These are phyloP conservation scores for Aspergillus costaricaensis DNA, from an alignment of 2,329 filamentous ascomycete species.

Conservation along the genomic window DNA sequence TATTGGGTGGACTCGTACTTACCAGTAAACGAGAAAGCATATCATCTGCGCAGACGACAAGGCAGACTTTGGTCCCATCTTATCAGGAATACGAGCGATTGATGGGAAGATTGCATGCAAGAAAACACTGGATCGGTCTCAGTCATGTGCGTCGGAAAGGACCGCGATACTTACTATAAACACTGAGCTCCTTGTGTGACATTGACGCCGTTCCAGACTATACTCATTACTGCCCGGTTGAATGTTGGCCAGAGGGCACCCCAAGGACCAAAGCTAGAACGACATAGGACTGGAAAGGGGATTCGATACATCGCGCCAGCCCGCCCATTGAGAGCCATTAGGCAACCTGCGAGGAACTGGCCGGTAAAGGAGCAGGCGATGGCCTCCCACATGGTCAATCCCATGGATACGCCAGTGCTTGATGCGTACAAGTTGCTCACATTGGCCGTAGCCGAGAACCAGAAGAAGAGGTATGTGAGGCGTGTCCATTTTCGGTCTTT, in stretches of 20 bases:
- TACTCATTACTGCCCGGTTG: constrained; percentile 46
- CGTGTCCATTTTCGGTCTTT: constrained; percentile 46
- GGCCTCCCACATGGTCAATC: constrained; percentile 54
- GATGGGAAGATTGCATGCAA: constrained; percentile 47
- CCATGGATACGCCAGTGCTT: constrained; percentile 44
- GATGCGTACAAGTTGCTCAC: constrained; percentile 45
- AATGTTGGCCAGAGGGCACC: constrained; percentile 48
- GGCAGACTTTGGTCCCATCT: constrained; percentile 44
- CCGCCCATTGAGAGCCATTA: constrained; percentile 47
- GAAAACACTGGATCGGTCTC: constrained; percentile 32
- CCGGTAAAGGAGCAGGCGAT: constrained; percentile 47
- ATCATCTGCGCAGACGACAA: constrained; percentile 47
- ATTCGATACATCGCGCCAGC: constrained; percentile 49
- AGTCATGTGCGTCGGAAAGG: not conserved
- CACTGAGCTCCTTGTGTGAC: constrained; percentile 42
- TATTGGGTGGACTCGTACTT: not conserved
- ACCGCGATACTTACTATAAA: constrained; percentile 29
- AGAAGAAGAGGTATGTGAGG: constrained; percentile 46
- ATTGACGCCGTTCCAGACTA: constrained; percentile 51
- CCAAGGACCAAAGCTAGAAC: constrained; percentile 48
- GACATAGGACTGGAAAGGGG: constrained; percentile 46
- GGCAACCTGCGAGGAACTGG: constrained; percentile 35
- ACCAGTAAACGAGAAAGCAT: constrained; percentile 46
- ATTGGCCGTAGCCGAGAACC: constrained; percentile 44
- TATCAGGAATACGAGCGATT: constrained; percentile 44